Conservation (phyloP, 805 yeast genomes). For the Clavispora phyllophila region DNA sequence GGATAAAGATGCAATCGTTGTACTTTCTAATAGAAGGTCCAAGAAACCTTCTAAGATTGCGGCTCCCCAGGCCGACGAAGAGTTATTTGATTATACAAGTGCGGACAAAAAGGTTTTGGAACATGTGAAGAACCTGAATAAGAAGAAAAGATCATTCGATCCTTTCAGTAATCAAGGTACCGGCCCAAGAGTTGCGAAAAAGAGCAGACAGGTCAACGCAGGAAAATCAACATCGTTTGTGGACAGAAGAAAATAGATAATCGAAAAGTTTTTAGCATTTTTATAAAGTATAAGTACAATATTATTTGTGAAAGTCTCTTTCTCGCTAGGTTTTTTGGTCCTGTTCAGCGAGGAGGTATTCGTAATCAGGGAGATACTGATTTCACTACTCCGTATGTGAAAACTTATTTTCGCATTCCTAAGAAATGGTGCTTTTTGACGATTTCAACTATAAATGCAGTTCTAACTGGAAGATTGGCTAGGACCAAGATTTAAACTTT, state of each 20-base stretch:
- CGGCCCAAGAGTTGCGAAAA: slow-evolving; percentile 54
- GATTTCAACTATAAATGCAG: too few species aligned
- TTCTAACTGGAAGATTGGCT: too few species aligned
- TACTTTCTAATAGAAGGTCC: neutral
- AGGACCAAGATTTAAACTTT: too few species aligned
- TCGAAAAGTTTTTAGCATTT: neutral
- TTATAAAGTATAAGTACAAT: too few species aligned
- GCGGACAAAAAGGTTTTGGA: slow-evolving; percentile 28
- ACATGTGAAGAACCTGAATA: slow-evolving; percentile 16
- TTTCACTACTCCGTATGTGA: too few species aligned
- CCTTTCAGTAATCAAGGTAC: slow-evolving; percentile 48
- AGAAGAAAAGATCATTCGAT: slow-evolving; percentile 48
- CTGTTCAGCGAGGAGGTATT: too few species aligned
- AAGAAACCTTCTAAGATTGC: neutral
- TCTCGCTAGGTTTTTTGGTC: too few species aligned
- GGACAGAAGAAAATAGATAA: slow-evolving; percentile 7
- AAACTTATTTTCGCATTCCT: too few species aligned
- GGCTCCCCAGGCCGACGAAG: slow-evolving; percentile 7
- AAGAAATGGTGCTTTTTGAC: too few species aligned
- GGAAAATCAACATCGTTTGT: slow-evolving; percentile 38
- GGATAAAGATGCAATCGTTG: slow-evolving; percentile 7
- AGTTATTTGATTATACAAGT: slow-evolving; percentile 40
- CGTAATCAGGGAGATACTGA: too few species aligned
- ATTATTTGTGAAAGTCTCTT: too few species aligned
- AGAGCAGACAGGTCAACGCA: slow-evolving; percentile 26